These are phyloP conservation scores for Tylopilus rubrobrunneus DNA, from an alignment of 768 basidiomycete genomes.

Conservation along the genomic window DNA sequence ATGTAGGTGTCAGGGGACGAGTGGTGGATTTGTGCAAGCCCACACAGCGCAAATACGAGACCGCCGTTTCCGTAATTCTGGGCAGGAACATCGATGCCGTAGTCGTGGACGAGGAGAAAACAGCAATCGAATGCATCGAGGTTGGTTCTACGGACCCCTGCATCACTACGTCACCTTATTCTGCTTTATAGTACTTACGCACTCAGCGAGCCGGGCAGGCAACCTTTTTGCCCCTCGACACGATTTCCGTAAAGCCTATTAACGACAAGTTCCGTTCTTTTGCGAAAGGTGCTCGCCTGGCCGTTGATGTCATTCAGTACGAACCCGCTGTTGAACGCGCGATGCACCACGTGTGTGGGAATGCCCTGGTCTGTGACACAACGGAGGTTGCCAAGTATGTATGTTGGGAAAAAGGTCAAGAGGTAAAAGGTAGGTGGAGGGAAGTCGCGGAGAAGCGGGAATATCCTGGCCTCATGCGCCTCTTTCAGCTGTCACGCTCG, in stretches of 20 bases:
- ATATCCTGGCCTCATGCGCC: neutral
- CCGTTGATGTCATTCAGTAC: constrained; percentile 81
- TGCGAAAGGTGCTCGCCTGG: constrained; percentile 80
- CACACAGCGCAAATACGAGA: constrained; percentile 86
- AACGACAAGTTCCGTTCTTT: constrained; percentile 94
- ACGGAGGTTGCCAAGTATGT: constrained; percentile 91
- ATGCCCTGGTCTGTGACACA: constrained; percentile 90
- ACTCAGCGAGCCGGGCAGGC: constrained; percentile 94
- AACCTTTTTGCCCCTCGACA: constrained; percentile 98
- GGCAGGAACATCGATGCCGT: constrained; percentile 95
- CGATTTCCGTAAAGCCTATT: constrained; percentile 88
- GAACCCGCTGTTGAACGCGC: constrained; percentile 87
- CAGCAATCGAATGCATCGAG: constrained; percentile 96
- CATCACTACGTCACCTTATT: neutral
- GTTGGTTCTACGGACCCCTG: constrained; percentile 35
- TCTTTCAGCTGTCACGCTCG: constrained; percentile 82
- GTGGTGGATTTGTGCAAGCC: constrained; percentile 95
- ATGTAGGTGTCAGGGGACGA: constrained; percentile 82
- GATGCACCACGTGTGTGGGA: constrained; percentile 95
- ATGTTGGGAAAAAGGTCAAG: constrained; percentile 91
- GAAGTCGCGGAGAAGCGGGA: constrained; percentile 27
- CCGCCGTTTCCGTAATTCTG: constrained; percentile 85
- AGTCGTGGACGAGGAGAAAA: constrained; percentile 95
- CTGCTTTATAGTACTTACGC: constrained; percentile 73
- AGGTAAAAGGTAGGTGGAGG: constrained; percentile 87